Percentiles rank a stretch among this genome's conserved stretches.
These are phyloP conservation scores for Elongisporangium anandrum DNA, from an alignment of 352 stramenopile genomes.

Conservation along the genomic window DNA sequence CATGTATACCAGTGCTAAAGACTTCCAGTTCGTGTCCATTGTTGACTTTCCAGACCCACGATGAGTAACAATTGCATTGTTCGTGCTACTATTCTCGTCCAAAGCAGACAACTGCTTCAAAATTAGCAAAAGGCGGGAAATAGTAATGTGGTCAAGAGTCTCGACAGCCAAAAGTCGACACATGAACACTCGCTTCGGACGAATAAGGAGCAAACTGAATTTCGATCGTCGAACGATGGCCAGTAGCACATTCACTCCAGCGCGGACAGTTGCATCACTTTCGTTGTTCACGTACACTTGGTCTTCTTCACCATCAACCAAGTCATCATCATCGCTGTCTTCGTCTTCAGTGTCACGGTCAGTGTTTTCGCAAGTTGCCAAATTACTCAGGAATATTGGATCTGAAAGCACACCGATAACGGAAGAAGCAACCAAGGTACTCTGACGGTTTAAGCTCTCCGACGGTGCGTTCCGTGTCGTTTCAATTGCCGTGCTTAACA, in stretches of 20 bases:
- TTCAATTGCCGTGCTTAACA: slow-evolving; percentile 69
- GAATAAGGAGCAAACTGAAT: slow-evolving; percentile 56
- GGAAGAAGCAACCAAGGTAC: slow-evolving; percentile 32
- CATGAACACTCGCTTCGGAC: slow-evolving; percentile 68
- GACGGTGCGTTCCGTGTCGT: slow-evolving; percentile 61
- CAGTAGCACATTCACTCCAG: slow-evolving; percentile 65
- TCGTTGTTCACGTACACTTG: slow-evolving; percentile 54
- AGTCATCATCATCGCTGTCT: slow-evolving; percentile 25
- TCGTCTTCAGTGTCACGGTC: slow-evolving; percentile 21
- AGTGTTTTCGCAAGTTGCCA: slow-evolving; percentile 23
- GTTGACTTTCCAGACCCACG: slow-evolving; percentile 15
- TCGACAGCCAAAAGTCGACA: slow-evolving; percentile 68
- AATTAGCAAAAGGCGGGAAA: slow-evolving; percentile 54
- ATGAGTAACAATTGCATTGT: background rate
- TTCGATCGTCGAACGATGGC: slow-evolving; percentile 66
- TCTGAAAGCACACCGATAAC: slow-evolving; percentile 63
- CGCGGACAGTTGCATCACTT: slow-evolving; percentile 61
- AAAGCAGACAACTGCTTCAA: slow-evolving; percentile 60
- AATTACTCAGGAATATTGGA: slow-evolving; percentile 38
- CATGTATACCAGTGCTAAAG: slow-evolving; percentile 60
- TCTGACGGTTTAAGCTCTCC: slow-evolving; percentile 57
- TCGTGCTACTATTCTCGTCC: slow-evolving; percentile 12
- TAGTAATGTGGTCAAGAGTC: slow-evolving; percentile 71
- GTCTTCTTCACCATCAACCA: slow-evolving; percentile 53
- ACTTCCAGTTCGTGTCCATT: slow-evolving; percentile 64